Evolutionary conservation across 2,329 filamentous ascomycete genomes (phyloP).

Genomic region (Ophiostoma ulmi): DNA sequence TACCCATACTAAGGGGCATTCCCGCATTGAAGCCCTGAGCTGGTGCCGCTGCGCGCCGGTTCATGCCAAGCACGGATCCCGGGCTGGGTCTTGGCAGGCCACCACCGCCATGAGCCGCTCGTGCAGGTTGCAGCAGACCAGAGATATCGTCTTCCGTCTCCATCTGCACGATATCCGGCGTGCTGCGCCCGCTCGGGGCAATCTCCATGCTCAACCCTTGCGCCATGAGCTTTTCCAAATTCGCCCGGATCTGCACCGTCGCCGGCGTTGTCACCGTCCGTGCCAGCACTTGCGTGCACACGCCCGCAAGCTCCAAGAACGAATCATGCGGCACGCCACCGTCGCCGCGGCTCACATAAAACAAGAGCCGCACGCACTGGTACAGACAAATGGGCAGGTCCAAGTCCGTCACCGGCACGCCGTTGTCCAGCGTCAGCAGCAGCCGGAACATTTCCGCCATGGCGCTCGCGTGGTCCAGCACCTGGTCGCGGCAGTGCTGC

Average conservation of each 20-base stretch:
- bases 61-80: slow-evolving; percentile 5
- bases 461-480: slow-evolving; percentile 50
- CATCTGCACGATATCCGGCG: slow-evolving; percentile 25
- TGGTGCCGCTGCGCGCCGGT: slow-evolving; percentile 9
- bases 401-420: slow-evolving; percentile 49
- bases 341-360: slow-evolving; percentile 46
- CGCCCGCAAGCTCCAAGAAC: slow-evolving; percentile 46
- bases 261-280: slow-evolving; percentile 49
- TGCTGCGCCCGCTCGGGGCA: slow-evolving; percentile 31
- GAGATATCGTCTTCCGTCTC: slow-evolving; percentile 27
- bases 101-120: not conserved
- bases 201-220: slow-evolving; percentile 38
- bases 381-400: slow-evolving; percentile 53
- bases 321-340: slow-evolving; percentile 39
- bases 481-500: slow-evolving; percentile 45
- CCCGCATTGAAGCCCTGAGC: not conserved
- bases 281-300: slow-evolving; percentile 48
- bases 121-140: slow-evolving; percentile 20
- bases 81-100: not conserved
- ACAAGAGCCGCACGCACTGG: slow-evolving; percentile 50
- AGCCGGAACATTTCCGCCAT: slow-evolving; percentile 53
- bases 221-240: slow-evolving; percentile 49
- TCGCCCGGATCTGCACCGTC: slow-evolving; percentile 44
- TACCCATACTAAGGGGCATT: not conserved
- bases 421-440: slow-evolving; percentile 47